Base-by-base conservation (phyloP, 208 protist genomes). In the Kentomonas sorsogonicus region DNA sequence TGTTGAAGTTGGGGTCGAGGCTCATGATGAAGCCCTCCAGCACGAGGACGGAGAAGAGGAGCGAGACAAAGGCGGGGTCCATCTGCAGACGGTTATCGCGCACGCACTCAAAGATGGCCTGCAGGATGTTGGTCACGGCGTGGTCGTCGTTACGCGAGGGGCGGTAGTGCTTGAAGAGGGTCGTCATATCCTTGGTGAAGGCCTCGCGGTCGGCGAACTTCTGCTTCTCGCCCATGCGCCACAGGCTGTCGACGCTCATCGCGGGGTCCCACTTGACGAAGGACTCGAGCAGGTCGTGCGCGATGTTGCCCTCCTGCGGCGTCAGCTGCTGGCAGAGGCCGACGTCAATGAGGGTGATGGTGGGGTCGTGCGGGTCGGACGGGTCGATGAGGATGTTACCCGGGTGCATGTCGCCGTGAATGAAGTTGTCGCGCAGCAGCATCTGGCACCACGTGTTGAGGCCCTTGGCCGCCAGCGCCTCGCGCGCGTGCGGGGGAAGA, bases 21-120 rank as follows among this genome's bases (percentile, higher is more conserved):
- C 84, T 94, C 89, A 96, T 94, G 60, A 96, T 91, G 69, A 96
- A 96, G 3, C 80, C 85, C 74, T 96, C 89, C 11, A 93, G 67
- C 47, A 96, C 86, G 22, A 96, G 79, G 60, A 94, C 86, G 1
- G 86, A 73, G 46, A 94, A 96, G n/a, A 96, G 77, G 38, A 96
- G 73, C 33, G 83, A 91, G 29, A 93, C 85, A 58, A 82, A 96
- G 36, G 78, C 60, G n/a, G 89, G 86, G 55, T 96, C 89, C 83
- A 96, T 91, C 53, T 89, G 78, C 6, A 96, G 74, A 48, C 74
- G 56, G 71, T 93, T 90, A 18, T 64, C 39, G 2, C 86, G 86
- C 51, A 91, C 80, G 46, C 66, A 70, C 48, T 96, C 81, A 47
- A 96, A 96, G 61, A 94, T 70, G 11, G 73, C 54, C 59, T 96